Base-by-base conservation (phyloP, 345 rosid genomes). In the Raphanus raphanistrum region DNA sequence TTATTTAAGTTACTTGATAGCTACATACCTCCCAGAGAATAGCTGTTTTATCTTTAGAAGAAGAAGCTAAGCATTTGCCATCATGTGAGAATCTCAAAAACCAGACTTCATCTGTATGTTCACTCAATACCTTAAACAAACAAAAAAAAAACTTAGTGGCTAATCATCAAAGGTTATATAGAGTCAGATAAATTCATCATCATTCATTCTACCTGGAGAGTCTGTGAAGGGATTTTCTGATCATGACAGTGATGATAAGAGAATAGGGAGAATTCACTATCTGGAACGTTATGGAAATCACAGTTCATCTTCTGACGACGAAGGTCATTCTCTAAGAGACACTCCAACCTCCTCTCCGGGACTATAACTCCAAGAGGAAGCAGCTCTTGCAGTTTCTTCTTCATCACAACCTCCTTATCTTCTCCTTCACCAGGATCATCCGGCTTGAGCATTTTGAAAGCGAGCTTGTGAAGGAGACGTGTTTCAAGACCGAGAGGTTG, bases 101-200 rank as follows among this genome's bases (percentile, higher is more conserved):
- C 93, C 88, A 85, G 38, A 89, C 89, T 85, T 89, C 87, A 76
- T 86, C 86, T 6, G 29, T 79, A 81, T 89, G 91, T 32, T 59
- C 83, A 80, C 83, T 57, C 81, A 89, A 29, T 35, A 76, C 68
- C 93, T 21, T 21, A 21, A 21, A 21, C 21, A 21, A 21, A 21
- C 21, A 21, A 21, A 21, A 21, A 21, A 21, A 21, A 21, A 57
- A 50, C 57, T 50, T n/a, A 50, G 5, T 50, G 52, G 15, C 16
- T 45, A 45, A 15, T 50, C 57, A 50, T 6, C 21, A 6, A 50
- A 50, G 8, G 57, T 4, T 35, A 35, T 12, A 50, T 15, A 13
- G 54, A 45, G 54, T 45, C 52, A 45, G 2, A 45, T 4, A n/a
- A 2, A 15, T 26, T 6, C 59, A 12, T 4, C 21, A 52, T 52